Evolutionary conservation across 148 eudicot genomes (phyloP).

Genomic region (Salicornia ramosissima): DNA sequence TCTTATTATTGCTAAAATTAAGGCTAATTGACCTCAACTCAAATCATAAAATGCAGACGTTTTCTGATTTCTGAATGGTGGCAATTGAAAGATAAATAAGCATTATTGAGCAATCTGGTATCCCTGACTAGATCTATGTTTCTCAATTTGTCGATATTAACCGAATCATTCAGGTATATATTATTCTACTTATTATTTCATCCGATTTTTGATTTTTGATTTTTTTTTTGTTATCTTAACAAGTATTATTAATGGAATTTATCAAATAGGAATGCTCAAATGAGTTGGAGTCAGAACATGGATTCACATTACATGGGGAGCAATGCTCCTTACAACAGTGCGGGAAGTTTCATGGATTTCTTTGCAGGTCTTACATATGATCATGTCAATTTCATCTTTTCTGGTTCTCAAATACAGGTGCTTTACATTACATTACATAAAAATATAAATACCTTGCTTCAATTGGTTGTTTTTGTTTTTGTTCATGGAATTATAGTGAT

Average conservation of each 20-base stretch:
- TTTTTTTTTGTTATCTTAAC: background rate
- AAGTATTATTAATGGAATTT: background rate
- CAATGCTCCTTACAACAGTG: conserved; percentile 56
- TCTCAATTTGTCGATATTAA: conserved; percentile 21
- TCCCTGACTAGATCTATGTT: conserved; percentile 16
- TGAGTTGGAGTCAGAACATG: conserved; percentile 67
- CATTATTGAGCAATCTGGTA: conserved; percentile 15
- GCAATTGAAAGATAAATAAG: conserved; percentile 11
- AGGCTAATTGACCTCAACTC: background rate
- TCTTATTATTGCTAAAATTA: background rate
- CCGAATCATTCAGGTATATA: conserved; percentile 19
- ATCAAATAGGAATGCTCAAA: conserved; percentile 33
- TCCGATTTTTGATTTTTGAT: background rate
- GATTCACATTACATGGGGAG: conserved; percentile 47
- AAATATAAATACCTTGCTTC: background rate
- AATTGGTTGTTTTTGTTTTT: background rate
- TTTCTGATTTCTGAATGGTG: conserved; percentile 1
- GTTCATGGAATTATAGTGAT: background rate
- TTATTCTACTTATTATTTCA: too few species aligned
- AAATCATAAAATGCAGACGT: conserved; percentile 16
- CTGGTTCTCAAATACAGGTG: conserved; percentile 76
- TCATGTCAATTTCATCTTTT: conserved; percentile 88
- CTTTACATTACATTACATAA: too few species aligned
- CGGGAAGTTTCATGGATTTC: conserved; percentile 82
- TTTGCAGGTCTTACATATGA: conserved; percentile 92